Conservation (phyloP, 2,329 filamentous ascomycete genomes). For the Didymellaceae sp. region DNA sequence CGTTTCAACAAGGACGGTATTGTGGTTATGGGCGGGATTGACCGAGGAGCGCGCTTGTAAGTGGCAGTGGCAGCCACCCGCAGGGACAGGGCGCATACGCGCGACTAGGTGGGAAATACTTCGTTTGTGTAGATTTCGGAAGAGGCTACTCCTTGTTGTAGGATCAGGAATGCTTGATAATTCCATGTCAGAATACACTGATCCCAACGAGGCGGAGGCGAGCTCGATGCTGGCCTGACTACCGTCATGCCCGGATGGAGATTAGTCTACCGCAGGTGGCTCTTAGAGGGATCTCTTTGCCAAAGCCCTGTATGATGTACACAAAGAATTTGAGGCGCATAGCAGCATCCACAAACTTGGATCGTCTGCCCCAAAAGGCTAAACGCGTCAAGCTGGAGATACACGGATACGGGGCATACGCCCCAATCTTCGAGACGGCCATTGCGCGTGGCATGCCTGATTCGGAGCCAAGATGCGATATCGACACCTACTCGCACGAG, state of each 20-base stretch:
- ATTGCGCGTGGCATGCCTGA: constrained; percentile 29
- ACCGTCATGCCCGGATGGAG: constrained; percentile 26
- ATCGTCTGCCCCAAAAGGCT: constrained; percentile 31
- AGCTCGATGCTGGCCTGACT: constrained; percentile 17
- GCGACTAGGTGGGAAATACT: constrained; percentile 22
- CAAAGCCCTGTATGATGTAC: constrained; percentile 4
- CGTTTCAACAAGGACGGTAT: constrained; percentile 28
- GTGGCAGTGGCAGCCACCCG: constrained; percentile 26
- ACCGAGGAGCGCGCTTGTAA: constrained; percentile 25
- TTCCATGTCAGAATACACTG: constrained; percentile 4
- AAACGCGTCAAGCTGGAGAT: constrained; percentile 29
- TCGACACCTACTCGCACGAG: constrained; percentile 19
- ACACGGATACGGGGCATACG: constrained; percentile 28
- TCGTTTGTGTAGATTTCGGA: constrained; percentile 30
- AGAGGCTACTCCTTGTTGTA: constrained; percentile 30
- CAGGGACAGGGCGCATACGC: constrained; percentile 31
- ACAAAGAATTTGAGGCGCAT: constrained; percentile 32
- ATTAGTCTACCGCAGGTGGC: constrained; percentile 30
- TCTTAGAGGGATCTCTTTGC: constrained; percentile 7
- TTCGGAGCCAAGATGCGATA: constrained; percentile 16
- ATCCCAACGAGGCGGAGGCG: constrained; percentile 28
- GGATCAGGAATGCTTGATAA: constrained; percentile 18
- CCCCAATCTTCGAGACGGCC: constrained; percentile 27
- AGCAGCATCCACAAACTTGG: constrained; percentile 29
- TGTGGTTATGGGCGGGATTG: constrained; percentile 35